Evolutionary conservation across 495 filamentous ascomycete species (phyloP).

Genomic region (Hyaloscypha hepaticicola): DNA sequence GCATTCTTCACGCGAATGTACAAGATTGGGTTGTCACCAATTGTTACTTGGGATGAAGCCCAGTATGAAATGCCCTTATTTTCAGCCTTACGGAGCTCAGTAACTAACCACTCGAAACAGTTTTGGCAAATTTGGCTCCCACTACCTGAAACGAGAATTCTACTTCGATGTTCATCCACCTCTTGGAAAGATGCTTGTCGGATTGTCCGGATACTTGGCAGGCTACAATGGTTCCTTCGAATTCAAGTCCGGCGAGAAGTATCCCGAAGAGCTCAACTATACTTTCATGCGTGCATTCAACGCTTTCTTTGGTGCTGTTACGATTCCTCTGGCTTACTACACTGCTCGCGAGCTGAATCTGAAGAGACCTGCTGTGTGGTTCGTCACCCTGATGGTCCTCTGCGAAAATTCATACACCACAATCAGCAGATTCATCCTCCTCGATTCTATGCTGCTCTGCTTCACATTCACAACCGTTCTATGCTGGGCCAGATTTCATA

Average conservation of each 20-base stretch:
- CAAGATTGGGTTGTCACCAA: conserved; percentile 90
- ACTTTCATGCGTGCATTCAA: conserved; percentile 99
- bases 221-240: conserved; percentile 99
- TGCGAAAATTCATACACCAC: conserved; percentile 99
- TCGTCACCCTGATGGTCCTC: conserved; percentile 93
- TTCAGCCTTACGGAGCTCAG: conserved; percentile 19
- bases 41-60: conserved; percentile 98
- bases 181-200: conserved; percentile 96
- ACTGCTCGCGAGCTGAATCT: conserved; percentile 90
- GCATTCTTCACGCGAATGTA: conserved; percentile 94
- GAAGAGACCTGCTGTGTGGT: conserved; percentile 82
- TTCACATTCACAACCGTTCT: conserved; percentile 96
- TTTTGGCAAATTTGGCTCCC: conserved; percentile 98
- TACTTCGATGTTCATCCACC: conserved; percentile 99
- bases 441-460: conserved; percentile 97
- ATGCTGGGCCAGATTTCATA: conserved; percentile 95
- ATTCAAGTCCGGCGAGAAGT: conserved; percentile 97
- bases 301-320: conserved; percentile 87
- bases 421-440: conserved; percentile 94
- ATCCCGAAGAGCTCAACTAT: conserved; percentile 91
- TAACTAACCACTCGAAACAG: conserved; percentile 43
- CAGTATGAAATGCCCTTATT: conserved; percentile 60
- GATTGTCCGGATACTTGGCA: conserved; percentile 89
- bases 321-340: conserved; percentile 91
- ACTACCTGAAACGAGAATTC: conserved; percentile 98